Evolutionary conservation across 2,329 filamentous ascomycete genomes (phyloP), one percentile per base, ranked within the genome.

Genomic region (Penicillium brasilianum): DNA sequence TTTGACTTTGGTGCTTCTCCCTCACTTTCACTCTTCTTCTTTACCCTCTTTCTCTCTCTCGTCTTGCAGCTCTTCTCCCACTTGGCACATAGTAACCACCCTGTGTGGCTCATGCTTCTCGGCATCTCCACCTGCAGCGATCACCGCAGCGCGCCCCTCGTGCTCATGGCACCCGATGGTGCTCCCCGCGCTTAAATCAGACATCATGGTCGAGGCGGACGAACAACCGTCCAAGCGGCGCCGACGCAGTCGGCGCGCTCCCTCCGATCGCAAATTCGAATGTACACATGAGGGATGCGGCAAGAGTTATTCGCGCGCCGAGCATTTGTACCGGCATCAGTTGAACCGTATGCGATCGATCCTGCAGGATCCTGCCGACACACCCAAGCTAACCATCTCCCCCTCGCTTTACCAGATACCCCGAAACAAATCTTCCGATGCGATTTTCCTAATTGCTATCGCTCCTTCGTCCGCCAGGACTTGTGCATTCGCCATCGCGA

Each of bases 291-390:
- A 91, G 66, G 92, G 90, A 41, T 99, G 95, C 72, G 93, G 92
- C 43, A 99, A 97, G 83, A 96, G 90, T 74, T 99, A 99, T 76
- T 97, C 94, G 28, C 87, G 95, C 74, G 94, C 95, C 9, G 95
- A 98, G 79, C 95, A 99, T 81, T 82, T 99, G 81, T 97, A 97
- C 80, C 88, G 95, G 49, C 94, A 98, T 78, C 93, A 98, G 79
- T 81, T 98, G 68, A 99, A 99, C 75, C 95, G 90, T 93, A 83
- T 77, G 88, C 64, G 57, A 30, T 41, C 48, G 16, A 30, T 46
- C 43, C 22, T 32, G 8, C 11, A 13, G 8, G 3, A 9, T 34
- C 4, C 32, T 28, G 2, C 32, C 8, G 32, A 9, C 25, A 13
- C 55, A n/a, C 18, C 7, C 20, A 25, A 22, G 50, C 50, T 37